phyloP scores from a whole-genome alignment of 2,329 filamentous ascomycete genomes.

The Aspergillus oerlinghausenensis region DNA sequence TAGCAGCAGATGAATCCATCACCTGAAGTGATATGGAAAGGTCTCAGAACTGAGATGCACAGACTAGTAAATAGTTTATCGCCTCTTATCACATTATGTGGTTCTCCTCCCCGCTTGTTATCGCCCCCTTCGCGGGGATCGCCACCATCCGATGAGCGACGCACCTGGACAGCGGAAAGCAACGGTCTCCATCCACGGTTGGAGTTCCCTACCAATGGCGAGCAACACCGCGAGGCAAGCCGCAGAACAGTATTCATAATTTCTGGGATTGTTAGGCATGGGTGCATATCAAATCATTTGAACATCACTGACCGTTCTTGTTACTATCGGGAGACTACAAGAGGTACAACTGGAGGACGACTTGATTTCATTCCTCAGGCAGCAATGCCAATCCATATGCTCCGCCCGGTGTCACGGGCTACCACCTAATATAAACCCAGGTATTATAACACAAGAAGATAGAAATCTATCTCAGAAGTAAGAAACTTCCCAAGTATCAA shows the following conservation, averaged over 20 bases:
- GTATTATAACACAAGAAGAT: not conserved
- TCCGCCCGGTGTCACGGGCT: not conserved
- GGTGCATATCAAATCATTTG: too few relatives aligned
- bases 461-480: not conserved
- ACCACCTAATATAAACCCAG: not conserved
- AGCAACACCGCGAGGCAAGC: not conserved
- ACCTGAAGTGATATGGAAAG: slow-evolving; percentile 3
- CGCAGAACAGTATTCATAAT: not conserved
- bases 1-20: not conserved
- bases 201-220: not conserved
- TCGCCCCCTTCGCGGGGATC: slow-evolving; percentile 29
- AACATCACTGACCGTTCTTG: too few relatives aligned
- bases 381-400: not conserved
- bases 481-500: not conserved
- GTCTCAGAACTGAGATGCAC: not conserved
- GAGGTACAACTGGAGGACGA: not conserved
- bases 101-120: not conserved
- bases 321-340: not conserved
- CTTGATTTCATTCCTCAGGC: not conserved
- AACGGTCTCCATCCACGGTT: not conserved
- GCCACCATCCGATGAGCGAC: slow-evolving; percentile 30
- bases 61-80: slow-evolving; percentile 11
- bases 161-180: slow-evolving; percentile 4
- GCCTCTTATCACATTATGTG: slow-evolving; percentile 5
- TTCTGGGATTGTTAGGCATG: not conserved